Conservation (phyloP, 23 red algal species). For the Gracilaria gracilis region DNA sequence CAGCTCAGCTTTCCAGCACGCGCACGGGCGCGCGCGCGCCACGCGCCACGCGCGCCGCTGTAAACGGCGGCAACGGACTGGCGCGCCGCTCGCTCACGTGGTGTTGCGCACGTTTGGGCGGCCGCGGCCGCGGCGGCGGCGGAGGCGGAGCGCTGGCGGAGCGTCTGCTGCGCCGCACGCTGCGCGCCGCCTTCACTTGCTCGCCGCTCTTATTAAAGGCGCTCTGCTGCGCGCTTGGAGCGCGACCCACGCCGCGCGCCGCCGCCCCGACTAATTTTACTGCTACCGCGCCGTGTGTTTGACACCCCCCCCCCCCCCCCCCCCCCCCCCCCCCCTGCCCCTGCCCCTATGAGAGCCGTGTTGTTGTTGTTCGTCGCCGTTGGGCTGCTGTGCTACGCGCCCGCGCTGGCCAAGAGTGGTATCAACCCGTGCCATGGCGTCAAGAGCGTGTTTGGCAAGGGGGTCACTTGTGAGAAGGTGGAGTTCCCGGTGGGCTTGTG, state of each 20-base stretch:
- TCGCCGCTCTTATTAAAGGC: not conserved
- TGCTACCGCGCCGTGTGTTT: too few relatives aligned
- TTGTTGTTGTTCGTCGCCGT: not conserved
- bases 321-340: too few relatives aligned
- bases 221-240: not conserved
- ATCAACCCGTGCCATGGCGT: constrained; percentile 63
- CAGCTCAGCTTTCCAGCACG: too few relatives aligned
- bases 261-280: too few relatives aligned
- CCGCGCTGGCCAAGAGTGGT: not conserved
- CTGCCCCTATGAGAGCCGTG: not conserved
- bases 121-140: not conserved
- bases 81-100: not conserved
- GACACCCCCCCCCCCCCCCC: too few relatives aligned
- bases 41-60: too few relatives aligned
- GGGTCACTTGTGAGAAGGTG: constrained; percentile 69
- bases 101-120: not conserved
- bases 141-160: not conserved
- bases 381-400: not conserved
- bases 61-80: too few relatives aligned
- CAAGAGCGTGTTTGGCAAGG: constrained; percentile 37
- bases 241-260: too few relatives aligned
- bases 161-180: not conserved
- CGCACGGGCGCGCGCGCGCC: too few relatives aligned
- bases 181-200: not conserved
- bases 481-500: constrained; percentile 42